Evolutionary conservation across 257 asterid species (phyloP).

Genomic region (Eustoma russellianum): DNA sequence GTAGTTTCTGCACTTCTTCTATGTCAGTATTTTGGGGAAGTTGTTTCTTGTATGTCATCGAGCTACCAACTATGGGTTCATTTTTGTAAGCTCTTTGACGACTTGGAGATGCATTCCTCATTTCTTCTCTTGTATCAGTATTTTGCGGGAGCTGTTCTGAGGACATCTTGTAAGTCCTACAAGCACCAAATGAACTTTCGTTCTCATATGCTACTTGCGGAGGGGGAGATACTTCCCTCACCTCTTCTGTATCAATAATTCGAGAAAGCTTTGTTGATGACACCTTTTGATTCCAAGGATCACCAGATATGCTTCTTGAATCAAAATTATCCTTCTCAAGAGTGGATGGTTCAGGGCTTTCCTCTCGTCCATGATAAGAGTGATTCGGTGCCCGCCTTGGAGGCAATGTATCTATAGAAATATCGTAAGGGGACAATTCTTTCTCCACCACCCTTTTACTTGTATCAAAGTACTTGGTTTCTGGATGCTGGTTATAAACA

Average conservation of each 20-base stretch:
- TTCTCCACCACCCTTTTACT: constrained; percentile 45
- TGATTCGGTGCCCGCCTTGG: constrained; percentile 36
- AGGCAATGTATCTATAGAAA: constrained; percentile 37
- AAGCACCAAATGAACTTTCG: constrained; percentile 20
- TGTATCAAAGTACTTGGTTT: constrained; percentile 42
- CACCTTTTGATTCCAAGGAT: constrained; percentile 46
- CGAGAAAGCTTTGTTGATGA: constrained; percentile 10
- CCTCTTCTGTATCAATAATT: too few species aligned
- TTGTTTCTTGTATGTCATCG: too few species aligned
- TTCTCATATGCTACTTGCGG: too few species aligned
- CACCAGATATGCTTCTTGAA: constrained; percentile 29
- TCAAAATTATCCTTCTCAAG: constrained; percentile 43
- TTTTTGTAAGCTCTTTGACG: too few species aligned
- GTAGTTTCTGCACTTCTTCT: constrained; percentile 62
- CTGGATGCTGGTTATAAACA: constrained; percentile 42
- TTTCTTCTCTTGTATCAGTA: too few species aligned
- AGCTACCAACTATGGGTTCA: too few species aligned
- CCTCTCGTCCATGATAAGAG: constrained; percentile 42
- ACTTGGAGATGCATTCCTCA: too few species aligned
- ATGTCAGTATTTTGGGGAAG: constrained; percentile 37
- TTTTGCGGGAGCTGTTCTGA: constrained; percentile 11
- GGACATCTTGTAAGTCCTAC: constrained; percentile 47
- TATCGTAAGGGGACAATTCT: constrained; percentile 43
- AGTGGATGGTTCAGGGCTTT: constrained; percentile 31
- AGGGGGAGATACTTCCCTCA: too few species aligned